Evolutionary conservation across 768 basidiomycete genomes (phyloP).

Genomic region (Crepidotus variabilis): DNA sequence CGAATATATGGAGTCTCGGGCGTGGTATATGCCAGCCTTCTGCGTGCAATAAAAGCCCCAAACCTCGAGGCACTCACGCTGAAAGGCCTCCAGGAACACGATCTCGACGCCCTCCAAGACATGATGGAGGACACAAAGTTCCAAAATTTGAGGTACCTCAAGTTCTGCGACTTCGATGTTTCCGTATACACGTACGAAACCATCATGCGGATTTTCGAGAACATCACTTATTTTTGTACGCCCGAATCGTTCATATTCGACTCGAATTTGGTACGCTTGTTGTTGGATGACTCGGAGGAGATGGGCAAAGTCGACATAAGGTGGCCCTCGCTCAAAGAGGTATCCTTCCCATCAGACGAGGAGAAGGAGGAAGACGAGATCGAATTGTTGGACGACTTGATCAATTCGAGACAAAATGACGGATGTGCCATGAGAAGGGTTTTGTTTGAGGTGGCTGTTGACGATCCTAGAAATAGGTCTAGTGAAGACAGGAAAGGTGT

Average conservation of each 20-base stretch:
- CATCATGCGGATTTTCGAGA: slow-evolving; percentile 29
- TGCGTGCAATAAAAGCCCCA: slow-evolving; percentile 36
- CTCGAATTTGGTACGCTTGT: slow-evolving; percentile 24
- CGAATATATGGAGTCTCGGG: slow-evolving; percentile 37
- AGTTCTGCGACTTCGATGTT: slow-evolving; percentile 39
- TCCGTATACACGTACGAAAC: slow-evolving; percentile 24
- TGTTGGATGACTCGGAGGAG: slow-evolving; percentile 14
- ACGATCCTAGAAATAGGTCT: not conserved
- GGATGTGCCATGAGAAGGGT: slow-evolving; percentile 1
- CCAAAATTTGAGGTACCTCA: slow-evolving; percentile 31
- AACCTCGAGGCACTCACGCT: slow-evolving; percentile 35
- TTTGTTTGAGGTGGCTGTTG: not conserved
- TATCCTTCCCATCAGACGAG: slow-evolving; percentile 12
- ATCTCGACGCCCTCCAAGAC: slow-evolving; percentile 35
- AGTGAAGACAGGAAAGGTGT: slow-evolving; percentile 1
- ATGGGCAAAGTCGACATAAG: slow-evolving; percentile 8
- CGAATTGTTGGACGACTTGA: slow-evolving; percentile 1
- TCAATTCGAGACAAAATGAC: not conserved
- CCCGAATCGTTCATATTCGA: slow-evolving; percentile 18
- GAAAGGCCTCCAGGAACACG: slow-evolving; percentile 37
- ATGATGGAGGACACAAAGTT: slow-evolving; percentile 22
- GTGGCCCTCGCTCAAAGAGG: slow-evolving; percentile 32
- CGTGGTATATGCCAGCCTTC: slow-evolving; percentile 32
- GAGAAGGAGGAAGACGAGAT: not conserved
- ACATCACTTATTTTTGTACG: slow-evolving; percentile 28